Conservation (phyloP, 495 filamentous ascomycete species). For the Bacidia rubella region DNA sequence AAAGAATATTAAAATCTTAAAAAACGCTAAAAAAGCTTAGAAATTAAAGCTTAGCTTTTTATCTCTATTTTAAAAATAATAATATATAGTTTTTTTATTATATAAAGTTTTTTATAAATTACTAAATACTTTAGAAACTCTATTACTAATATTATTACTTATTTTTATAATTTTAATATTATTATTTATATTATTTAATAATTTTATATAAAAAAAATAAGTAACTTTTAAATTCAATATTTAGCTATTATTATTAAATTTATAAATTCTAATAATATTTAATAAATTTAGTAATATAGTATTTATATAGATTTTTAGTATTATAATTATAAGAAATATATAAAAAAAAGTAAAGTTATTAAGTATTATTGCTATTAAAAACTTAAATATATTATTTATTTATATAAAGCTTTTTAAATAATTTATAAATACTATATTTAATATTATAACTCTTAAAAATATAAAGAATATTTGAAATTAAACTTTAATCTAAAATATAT, state of each 20-base stretch:
- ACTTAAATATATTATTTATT: background rate
- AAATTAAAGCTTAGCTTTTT: constrained; percentile 2
- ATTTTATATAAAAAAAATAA: background rate
- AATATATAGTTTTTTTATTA: constrained; percentile 1
- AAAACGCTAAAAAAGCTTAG: constrained; percentile 1
- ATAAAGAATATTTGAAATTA: constrained; percentile 1
- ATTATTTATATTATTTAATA: background rate
- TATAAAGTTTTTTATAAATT: constrained; percentile 4
- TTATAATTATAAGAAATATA: too few relatives aligned
- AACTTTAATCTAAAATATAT: background rate
- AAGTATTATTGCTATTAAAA: background rate
- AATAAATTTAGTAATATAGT: too few relatives aligned
- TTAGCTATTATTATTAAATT: background rate
- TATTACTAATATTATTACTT: constrained; percentile 1
- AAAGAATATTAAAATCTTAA: background rate
- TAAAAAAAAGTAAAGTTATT: background rate
- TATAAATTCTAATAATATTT: background rate
- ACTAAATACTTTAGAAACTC: background rate
- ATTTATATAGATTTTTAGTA: too few relatives aligned
- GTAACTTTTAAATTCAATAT: background rate
- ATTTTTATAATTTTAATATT: constrained; percentile 1
- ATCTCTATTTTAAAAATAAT: constrained; percentile 2
- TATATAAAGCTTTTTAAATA: background rate
- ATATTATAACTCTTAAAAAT: constrained; percentile 1
- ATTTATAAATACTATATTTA: constrained; percentile 1